Percentiles rank a stretch among this genome's conserved stretches.
phyloP scores from a whole-genome alignment of 75 land plant genomes.

The Larix kaempferi region DNA sequence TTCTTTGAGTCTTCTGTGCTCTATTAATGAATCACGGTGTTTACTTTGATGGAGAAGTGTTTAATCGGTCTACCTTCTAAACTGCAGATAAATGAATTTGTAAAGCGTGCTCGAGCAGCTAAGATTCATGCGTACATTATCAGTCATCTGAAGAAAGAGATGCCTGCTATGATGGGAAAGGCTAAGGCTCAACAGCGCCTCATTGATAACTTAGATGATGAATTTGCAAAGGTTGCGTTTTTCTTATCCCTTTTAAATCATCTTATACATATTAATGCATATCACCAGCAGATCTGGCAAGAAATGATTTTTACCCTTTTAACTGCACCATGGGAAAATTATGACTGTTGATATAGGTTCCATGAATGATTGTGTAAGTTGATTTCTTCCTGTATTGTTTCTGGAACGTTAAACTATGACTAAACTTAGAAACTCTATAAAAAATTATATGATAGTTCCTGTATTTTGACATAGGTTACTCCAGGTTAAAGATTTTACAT shows the following conservation, averaged over 20 bases:
- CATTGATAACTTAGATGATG: conserved; percentile 79
- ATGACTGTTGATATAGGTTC: background rate
- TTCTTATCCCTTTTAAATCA: background rate
- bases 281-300: background rate
- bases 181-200: conserved; percentile 85
- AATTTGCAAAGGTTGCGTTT: conserved; percentile 78
- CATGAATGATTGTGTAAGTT: background rate
- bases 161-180: conserved; percentile 98
- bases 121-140: conserved; percentile 94
- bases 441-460: background rate
- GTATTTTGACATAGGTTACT: background rate
- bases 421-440: background rate
- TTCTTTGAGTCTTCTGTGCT: background rate
- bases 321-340: background rate
- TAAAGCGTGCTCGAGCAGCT: conserved; percentile 96
- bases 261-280: background rate
- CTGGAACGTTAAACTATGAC: background rate
- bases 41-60: background rate
- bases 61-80: background rate
- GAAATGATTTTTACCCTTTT: background rate
- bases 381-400: background rate
- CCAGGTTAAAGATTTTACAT: background rate
- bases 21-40: background rate
- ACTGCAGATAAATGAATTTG: conserved; percentile 92
- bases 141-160: conserved; percentile 92